phyloP scores from a whole-genome alignment of 108 stramenopile species.

The Nitzschia sp. region DNA sequence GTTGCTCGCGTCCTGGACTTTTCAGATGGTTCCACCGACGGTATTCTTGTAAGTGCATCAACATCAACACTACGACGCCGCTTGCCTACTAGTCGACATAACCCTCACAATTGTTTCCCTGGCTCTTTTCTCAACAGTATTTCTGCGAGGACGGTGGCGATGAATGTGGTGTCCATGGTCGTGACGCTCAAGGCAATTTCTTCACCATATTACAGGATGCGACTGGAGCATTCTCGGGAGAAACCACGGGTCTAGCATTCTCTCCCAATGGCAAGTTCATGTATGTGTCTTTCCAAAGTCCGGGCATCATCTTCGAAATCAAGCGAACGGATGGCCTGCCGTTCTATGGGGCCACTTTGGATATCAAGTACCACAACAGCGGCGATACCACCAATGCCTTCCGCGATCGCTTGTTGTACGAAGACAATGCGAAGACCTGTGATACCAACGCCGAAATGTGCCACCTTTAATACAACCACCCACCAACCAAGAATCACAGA shows the following conservation, averaged over 20 bases:
- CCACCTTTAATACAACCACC: too few species aligned
- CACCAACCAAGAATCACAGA: not conserved
- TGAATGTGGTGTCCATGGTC: conserved; percentile 38
- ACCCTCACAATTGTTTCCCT: too few species aligned
- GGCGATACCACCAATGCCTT: not conserved
- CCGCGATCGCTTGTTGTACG: not conserved
- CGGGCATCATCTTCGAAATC: conserved; percentile 44
- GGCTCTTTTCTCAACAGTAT: too few species aligned
- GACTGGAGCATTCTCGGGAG: conserved; percentile 21
- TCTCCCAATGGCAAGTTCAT: conserved; percentile 50
- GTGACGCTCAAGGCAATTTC: conserved; percentile 38
- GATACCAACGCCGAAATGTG: conserved; percentile 2
- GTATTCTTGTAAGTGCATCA: too few species aligned
- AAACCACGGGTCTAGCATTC: conserved; percentile 61
- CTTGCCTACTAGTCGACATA: too few species aligned
- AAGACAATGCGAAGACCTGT: not conserved
- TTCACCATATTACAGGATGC: conserved; percentile 21
- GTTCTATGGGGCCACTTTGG: conserved; percentile 22
- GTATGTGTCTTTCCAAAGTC: conserved; percentile 58
- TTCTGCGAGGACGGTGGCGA: conserved; percentile 2
- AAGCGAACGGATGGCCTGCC: conserved; percentile 48
- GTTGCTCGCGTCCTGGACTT: conserved; percentile 16
- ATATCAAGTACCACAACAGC: conserved; percentile 29
- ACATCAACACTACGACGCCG: too few species aligned
- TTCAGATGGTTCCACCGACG: conserved; percentile 4